Conservation (phyloP, 768 basidiomycete species). For the Tephrocybe sp. region DNA sequence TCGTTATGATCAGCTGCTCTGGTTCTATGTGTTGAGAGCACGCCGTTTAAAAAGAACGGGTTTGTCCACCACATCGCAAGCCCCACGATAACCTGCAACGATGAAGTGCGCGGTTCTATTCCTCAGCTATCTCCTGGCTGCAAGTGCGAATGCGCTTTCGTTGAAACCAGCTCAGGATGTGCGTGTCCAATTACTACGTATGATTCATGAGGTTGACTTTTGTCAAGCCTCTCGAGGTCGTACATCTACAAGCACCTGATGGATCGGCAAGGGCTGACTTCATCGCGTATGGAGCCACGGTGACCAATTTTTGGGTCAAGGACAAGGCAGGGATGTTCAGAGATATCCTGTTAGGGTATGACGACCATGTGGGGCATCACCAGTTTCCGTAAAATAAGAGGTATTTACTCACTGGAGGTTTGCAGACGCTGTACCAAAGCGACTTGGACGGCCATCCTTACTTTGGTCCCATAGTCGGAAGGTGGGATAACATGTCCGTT, state of each 20-base stretch:
- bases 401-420: background rate
- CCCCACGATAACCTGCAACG: background rate
- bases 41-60: background rate
- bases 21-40: background rate
- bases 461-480: constrained; percentile 42
- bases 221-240: constrained; percentile 25
- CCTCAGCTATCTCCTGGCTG: background rate
- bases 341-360: constrained; percentile 49
- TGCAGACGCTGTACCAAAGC: constrained; percentile 32
- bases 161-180: background rate
- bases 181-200: background rate
- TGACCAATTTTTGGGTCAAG: constrained; percentile 47
- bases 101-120: background rate
- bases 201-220: background rate
- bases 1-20: constrained; percentile 6
- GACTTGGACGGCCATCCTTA: constrained; percentile 36
- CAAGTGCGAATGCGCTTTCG: background rate
- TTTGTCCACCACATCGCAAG: background rate
- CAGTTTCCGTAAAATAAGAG: background rate
- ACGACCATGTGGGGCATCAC: constrained; percentile 33
- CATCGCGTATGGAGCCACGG: constrained; percentile 43
- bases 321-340: constrained; percentile 44
- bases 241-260: constrained; percentile 35
- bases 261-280: constrained; percentile 41
- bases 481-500: constrained; percentile 19